A percentile compares a stretch with the other conserved stretches of the same genome.
phyloP scores from a whole-genome alignment of 768 basidiomycete species.

The Lactifluus pinguis region DNA sequence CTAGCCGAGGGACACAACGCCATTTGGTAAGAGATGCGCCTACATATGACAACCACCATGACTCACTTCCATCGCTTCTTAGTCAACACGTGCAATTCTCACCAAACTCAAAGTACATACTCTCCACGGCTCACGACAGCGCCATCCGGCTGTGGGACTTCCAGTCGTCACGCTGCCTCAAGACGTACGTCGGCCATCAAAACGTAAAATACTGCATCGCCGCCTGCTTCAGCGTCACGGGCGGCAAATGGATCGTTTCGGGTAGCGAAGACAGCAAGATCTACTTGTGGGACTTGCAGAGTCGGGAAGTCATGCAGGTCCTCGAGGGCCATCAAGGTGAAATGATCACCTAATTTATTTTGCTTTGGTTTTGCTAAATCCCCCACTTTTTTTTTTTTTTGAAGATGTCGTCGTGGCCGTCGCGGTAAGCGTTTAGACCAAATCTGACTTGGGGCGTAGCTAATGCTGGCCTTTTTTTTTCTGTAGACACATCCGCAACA shows the following conservation, averaged over 20 bases:
- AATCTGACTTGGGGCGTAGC: neutral
- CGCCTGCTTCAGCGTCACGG: constrained; percentile 77
- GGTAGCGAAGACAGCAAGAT: constrained; percentile 88
- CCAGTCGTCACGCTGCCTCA: constrained; percentile 80
- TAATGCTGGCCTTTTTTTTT: constrained; percentile 1
- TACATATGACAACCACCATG: neutral
- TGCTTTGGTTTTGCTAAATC: no score
- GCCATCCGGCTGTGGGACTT: constrained; percentile 95
- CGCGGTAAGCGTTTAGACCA: constrained; percentile 40
- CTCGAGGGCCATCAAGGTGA: constrained; percentile 67
- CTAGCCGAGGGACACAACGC: constrained; percentile 85
- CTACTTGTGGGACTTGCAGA: constrained; percentile 88
- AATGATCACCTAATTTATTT: neutral
- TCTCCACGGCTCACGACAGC: constrained; percentile 89
- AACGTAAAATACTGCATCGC: constrained; percentile 82
- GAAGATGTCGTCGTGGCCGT: constrained; percentile 73
- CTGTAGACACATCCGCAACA: constrained; percentile 72
- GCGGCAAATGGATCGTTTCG: constrained; percentile 82
- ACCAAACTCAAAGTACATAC: constrained; percentile 89
- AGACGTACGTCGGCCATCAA: constrained; percentile 78
- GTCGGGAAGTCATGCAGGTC: constrained; percentile 73
- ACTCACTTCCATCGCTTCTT: neutral
- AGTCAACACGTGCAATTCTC: constrained; percentile 92
- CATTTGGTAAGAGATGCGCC: constrained; percentile 44
- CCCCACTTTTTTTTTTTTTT: neutral